Evolutionary conservation across 352 stramenopile species (phyloP), one percentile per base, ranked within the genome.

Genomic region (Pythium angustatum): DNA sequence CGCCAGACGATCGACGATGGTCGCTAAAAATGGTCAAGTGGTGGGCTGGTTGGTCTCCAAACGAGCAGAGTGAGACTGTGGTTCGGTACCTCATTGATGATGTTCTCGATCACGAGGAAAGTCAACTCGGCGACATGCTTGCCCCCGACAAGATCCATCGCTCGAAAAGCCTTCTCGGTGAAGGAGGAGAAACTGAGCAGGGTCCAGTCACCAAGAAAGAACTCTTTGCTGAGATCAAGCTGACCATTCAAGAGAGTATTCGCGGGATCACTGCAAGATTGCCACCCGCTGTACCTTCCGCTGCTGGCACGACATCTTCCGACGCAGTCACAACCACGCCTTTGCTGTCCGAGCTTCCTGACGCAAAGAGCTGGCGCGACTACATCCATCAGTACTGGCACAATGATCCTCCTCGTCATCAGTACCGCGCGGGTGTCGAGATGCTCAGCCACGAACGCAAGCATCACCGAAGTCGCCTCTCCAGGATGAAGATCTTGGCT

Each of bases 1-100:
- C 54, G 15, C 68, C 58, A 2, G 58, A 68, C 17, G 22, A 58
- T 2, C 12, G 52, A 4, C 1, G 58, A 1, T 71, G 54, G 54
- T 66, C 68, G 9, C 38, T 71, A 8, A 75, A 71, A 6, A 58
- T 70, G 7, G 43, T 68, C 9, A 38, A 69, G 62, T 64, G 54
- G 33, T 38, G 33, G 33, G 33, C 14, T 7, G 33, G 33, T 14
- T 38, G 33, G 33, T 38, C 33, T 2, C 34, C 2, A 14, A 64
- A 69, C 47, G 48, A 64, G 40, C 62, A 61, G 33, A 64, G 24
- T 40, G 62, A 69, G 19, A 69, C 38, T 0, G 2, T 66, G 9
- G 40, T 57, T 0, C 26, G 48, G 1, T 69, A 64, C 22, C 47
- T 69, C 0, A 43, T 69, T 2, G 54, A 64, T 6, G 62, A 69